A percentile compares a stretch with the other conserved stretches of the same genome.
phyloP scores from a whole-genome alignment of 192 early-diverging fungal genomes.

The Gonapodya prolifera region DNA sequence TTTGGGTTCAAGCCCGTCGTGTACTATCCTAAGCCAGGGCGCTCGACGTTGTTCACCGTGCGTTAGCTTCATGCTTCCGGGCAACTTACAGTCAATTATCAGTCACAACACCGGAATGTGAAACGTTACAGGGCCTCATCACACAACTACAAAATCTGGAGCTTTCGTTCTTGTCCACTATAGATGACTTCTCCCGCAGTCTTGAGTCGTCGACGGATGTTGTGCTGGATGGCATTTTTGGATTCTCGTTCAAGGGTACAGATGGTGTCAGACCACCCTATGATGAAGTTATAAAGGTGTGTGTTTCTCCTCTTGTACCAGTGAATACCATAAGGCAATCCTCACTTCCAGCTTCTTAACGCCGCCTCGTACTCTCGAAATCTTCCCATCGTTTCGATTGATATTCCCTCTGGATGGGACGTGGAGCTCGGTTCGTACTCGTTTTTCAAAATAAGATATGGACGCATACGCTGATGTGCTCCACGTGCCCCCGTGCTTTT shows the following conservation, averaged over 20 bases:
- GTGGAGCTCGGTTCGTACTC: constrained; percentile 59
- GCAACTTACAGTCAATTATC: constrained; percentile 12
- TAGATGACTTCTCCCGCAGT: constrained; percentile 6
- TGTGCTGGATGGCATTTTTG: constrained; percentile 80
- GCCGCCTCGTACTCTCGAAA: constrained; percentile 8
- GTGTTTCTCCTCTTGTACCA: neutral
- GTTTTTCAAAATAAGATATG: neutral
- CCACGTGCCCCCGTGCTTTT: too few relatives aligned
- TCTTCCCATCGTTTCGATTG: constrained; percentile 56
- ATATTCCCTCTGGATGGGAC: constrained; percentile 93
- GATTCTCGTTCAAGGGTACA: constrained; percentile 62
- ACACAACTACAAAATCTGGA: constrained; percentile 56
- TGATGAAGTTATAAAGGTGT: constrained; percentile 39
- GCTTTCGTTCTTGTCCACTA: constrained; percentile 42
- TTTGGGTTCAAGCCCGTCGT: constrained; percentile 74
- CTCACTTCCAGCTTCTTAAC: neutral
- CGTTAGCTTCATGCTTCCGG: constrained; percentile 12
- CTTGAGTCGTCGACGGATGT: constrained; percentile 26
- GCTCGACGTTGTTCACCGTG: neutral
- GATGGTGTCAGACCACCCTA: constrained; percentile 70
- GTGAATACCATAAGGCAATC: neutral
- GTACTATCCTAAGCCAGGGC: constrained; percentile 60
- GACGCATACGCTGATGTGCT: too few relatives aligned
- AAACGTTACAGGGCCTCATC: constrained; percentile 31
- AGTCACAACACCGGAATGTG: neutral